phyloP scores from a whole-genome alignment of 139 green algal species.

The Auxenochlorella protothecoides region DNA sequence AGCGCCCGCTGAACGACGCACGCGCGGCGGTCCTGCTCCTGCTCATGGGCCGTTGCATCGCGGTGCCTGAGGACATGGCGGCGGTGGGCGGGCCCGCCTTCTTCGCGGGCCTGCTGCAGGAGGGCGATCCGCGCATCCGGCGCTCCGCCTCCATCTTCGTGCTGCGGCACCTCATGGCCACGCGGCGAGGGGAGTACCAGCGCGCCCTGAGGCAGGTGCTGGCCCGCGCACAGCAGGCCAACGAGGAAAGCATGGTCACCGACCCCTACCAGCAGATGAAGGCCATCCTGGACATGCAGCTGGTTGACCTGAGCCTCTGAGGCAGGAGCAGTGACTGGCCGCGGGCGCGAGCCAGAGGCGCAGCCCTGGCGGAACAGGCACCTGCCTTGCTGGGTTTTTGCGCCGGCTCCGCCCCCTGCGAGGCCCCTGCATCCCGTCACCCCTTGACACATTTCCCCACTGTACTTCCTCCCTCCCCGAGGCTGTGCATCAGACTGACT shows the following conservation, averaged over 20 bases:
- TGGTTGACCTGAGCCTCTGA: not conserved
- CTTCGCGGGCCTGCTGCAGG: conserved; percentile 18
- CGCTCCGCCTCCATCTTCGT: conserved; percentile 23
- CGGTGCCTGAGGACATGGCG: not conserved
- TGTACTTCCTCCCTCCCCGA: too few relatives aligned
- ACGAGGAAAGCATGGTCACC: conserved; percentile 55
- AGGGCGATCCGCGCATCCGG: conserved; percentile 18
- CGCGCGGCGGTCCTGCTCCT: conserved; percentile 33
- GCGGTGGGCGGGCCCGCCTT: conserved; percentile 7
- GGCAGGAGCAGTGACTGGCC: too few relatives aligned
- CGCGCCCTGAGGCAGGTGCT: conserved; percentile 43
- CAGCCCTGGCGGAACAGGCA: too few relatives aligned
- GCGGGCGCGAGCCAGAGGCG: too few relatives aligned
- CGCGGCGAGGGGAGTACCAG: conserved; percentile 30
- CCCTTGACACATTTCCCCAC: too few relatives aligned
- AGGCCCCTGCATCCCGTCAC: too few relatives aligned
- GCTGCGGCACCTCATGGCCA: conserved; percentile 21
- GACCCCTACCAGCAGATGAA: conserved; percentile 54
- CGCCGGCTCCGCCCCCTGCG: too few relatives aligned
- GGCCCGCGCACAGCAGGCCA: conserved; percentile 39
- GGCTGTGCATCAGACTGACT: too few relatives aligned
- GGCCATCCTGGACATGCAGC: conserved; percentile 28
- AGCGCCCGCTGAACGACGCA: conserved; percentile 20
- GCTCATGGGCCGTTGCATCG: conserved; percentile 26
- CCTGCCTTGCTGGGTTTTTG: too few relatives aligned